Evolutionary conservation across 2,329 filamentous ascomycete genomes (phyloP), one percentile per base, ranked within the genome.

Genomic region (Sporothrix globosa): DNA sequence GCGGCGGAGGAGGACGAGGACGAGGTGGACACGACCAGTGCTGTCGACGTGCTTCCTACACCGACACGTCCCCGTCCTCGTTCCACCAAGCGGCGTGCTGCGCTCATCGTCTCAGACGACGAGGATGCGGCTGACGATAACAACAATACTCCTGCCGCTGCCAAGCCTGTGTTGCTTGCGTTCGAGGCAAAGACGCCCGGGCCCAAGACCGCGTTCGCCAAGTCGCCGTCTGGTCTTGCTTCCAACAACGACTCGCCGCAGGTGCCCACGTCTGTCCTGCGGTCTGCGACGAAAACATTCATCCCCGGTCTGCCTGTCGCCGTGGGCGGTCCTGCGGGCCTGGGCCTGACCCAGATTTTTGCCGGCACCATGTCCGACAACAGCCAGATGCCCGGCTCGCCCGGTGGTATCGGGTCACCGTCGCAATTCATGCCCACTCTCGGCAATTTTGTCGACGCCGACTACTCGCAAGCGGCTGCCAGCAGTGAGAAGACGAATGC

Each of bases 331-430:
- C 84, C 87, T 27, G 88, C 87, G 48, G 88, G 88, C 2, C 81
- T 97, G 54, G 91, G 92, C 11, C 84, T 97, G 58, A 96, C 93
- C 0, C 94, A 97, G 76, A 95, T 96, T 73, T 97, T 97, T 77
- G 92, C 91, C 5, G 92, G 92, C 14, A 97, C 93, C 0, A 91
- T 97, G 88, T 61, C 41, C 2, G 93, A 92, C 63, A 88, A 83
- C 78, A 88, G 84, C 74, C 85, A 88, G 75, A 75, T 74, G 21
- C 75, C 76, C 17, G 53, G 14, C 48, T 58, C 3, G 66, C 61
- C 30, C 7, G 69, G 34, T 9, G 69, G 58, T 0, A 39, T 69
- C 27, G 75, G 75, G 44, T 78, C 85, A 21, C 84, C 84, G 7
- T 79, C 83, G 41, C 79, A 81, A 63, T 79, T 83, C 71, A 86